Conservation (phyloP, 768 basidiomycete species). For the Lactarius pseudohatsudake region DNA sequence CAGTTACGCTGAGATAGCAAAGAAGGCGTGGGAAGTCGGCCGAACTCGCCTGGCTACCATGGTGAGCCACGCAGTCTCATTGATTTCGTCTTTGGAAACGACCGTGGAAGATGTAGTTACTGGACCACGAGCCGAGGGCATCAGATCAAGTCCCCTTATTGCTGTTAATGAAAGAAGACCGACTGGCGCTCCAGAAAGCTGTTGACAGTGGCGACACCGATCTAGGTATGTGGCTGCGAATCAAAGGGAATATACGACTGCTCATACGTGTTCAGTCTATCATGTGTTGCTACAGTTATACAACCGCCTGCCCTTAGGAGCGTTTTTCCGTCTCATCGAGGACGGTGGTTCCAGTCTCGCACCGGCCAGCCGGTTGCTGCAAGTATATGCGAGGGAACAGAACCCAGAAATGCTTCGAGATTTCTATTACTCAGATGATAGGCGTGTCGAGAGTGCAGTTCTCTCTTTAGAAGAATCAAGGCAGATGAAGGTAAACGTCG, state of each 20-base stretch:
- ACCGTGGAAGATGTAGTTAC: constrained; percentile 48
- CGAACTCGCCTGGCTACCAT: constrained; percentile 78
- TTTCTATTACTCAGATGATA: constrained; percentile 97
- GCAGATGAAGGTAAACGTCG: constrained; percentile 52
- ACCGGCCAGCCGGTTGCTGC: constrained; percentile 75
- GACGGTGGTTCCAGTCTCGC: constrained; percentile 76
- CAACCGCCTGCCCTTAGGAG: constrained; percentile 77
- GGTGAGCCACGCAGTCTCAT: constrained; percentile 42
- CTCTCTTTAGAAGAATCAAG: constrained; percentile 82
- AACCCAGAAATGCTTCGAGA: constrained; percentile 90
- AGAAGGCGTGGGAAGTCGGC: constrained; percentile 89
- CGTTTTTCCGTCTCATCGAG: constrained; percentile 93
- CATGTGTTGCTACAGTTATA: constrained; percentile 89
- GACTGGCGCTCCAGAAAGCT: constrained; percentile 81
- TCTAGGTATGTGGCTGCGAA: constrained; percentile 55
- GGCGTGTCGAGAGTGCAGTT: constrained; percentile 90
- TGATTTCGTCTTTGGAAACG: neutral
- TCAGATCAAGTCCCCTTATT: constrained; percentile 94
- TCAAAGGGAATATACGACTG: neutral
- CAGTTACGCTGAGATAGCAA: constrained; percentile 93
- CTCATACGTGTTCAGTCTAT: constrained; percentile 59
- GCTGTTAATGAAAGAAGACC: constrained; percentile 92
- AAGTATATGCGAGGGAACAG: constrained; percentile 89
- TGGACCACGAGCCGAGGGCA: constrained; percentile 87
- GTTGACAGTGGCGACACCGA: constrained; percentile 96